Base-by-base conservation (phyloP, 257 asterid species). In the Cinchona pubescens region DNA sequence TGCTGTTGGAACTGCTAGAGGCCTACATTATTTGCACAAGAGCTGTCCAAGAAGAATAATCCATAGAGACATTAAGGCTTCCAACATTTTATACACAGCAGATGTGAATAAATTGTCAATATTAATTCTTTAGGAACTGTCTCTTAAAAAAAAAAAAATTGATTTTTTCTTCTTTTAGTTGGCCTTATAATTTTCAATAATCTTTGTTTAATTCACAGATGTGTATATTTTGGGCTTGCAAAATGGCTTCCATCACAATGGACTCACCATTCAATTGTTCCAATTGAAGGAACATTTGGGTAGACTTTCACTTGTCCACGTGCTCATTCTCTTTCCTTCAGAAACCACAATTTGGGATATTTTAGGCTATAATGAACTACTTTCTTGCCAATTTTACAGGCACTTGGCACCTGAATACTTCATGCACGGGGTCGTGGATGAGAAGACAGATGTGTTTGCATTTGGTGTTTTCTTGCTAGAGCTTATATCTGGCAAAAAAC, bases 161-260 rank as follows among this genome's bases (percentile, higher is more conserved):
- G 9, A 66, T 3, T 43, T 38, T 11, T 12, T 11, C 29, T 10
- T 27, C 4, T 14, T 51, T 15, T 53, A 16, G 25, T 25, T 53
- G 35, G 37, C 34, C 63, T 49, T 40, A 46, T 25, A 29, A 13
- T 58, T 23, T 72, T 23, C 23, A 38, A 15, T 21, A 0, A 35
- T 45, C 16, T 38, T 75, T 80, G 29, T 66, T 13, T 70, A 4
- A 75, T 72, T 56, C 73, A 66, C 82, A 94, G 99, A 92, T 94
- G 79, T 94, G 97, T 34, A 97, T n/a, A 94, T 77, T 94, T 94
- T 77, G 99, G 99, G 37, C 81, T 94, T 35, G 97, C 99, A 51
- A 94, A 94, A 86, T 94, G 99, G 99, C 99, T 94, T 75, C 99
- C 99, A 48, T 90, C 99, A 32, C 95, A 94, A 70, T 94, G 96